phyloP scores from a whole-genome alignment of 257 asterid genomes.

The Nicotiana otophora region DNA sequence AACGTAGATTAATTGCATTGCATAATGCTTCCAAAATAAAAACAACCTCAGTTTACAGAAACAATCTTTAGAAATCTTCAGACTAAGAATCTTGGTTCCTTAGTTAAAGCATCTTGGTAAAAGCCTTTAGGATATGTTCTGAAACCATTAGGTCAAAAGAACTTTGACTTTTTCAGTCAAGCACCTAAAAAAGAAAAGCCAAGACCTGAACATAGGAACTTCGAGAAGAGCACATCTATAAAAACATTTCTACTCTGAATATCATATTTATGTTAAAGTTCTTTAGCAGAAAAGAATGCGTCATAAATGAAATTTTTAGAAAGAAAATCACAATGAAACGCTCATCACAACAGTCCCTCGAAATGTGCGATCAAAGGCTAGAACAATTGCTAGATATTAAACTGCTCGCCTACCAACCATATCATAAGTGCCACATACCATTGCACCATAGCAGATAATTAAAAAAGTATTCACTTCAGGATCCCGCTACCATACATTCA shows the following conservation, averaged over 20 bases:
- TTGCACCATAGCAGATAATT: background rate
- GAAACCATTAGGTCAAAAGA: background rate
- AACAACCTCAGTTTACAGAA: too few species aligned
- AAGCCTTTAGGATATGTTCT: background rate
- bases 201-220: background rate
- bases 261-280: background rate
- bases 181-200: too few species aligned
- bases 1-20: too few species aligned
- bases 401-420: background rate
- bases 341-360: background rate
- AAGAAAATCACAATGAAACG: background rate
- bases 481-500: too few species aligned
- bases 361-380: background rate
- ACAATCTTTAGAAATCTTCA: too few species aligned
- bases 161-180: too few species aligned
- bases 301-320: background rate
- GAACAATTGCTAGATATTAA: background rate
- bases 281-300: background rate
- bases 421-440: background rate
- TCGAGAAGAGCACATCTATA: background rate
- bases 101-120: background rate
- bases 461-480: background rate
- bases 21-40: too few species aligned
- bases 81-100: background rate
- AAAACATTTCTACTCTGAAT: background rate